Evolutionary conservation across 768 basidiomycete genomes (phyloP).

Genomic region (Suillus sp.): DNA sequence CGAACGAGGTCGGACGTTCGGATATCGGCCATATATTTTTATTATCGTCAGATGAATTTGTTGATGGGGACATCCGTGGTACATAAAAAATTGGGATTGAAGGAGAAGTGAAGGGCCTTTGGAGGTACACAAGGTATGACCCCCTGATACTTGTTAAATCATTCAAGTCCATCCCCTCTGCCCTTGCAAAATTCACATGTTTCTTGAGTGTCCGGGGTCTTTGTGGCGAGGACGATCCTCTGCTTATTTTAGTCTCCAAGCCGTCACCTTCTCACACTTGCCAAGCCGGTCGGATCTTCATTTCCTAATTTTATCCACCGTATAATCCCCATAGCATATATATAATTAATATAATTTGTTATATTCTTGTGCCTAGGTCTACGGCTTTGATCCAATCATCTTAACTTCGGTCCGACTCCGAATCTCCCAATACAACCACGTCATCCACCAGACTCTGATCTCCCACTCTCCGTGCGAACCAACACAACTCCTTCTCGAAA

Average conservation of each 20-base stretch:
- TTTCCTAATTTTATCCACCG: slow-evolving; percentile 10
- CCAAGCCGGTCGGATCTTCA: slow-evolving; percentile 22
- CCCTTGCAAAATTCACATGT: slow-evolving; percentile 31
- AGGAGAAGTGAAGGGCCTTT: not conserved
- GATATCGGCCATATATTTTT: slow-evolving; percentile 37
- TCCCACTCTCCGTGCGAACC: not conserved
- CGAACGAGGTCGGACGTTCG: slow-evolving; percentile 35
- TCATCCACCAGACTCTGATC: not conserved
- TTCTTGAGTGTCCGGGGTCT: slow-evolving; percentile 19
- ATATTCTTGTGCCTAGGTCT: no score
- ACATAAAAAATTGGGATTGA: not conserved
- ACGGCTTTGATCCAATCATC: not conserved
- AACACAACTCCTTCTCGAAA: not conserved
- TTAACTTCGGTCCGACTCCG: not conserved
- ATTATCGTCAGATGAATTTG: slow-evolving; percentile 12
- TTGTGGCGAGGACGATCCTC: not conserved
- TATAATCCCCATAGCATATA: slow-evolving; percentile 2
- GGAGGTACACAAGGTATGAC: slow-evolving; percentile 3
- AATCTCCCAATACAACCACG: not conserved
- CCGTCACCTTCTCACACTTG: slow-evolving; percentile 17
- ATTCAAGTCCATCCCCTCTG: not conserved
- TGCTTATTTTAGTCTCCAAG: slow-evolving; percentile 15
- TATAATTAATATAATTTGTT: not conserved
- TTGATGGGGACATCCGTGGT: slow-evolving; percentile 2
- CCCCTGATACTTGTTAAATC: slow-evolving; percentile 18